Conservation (phyloP, 495 filamentous ascomycete species). For the Talaromyces thailandensis region DNA sequence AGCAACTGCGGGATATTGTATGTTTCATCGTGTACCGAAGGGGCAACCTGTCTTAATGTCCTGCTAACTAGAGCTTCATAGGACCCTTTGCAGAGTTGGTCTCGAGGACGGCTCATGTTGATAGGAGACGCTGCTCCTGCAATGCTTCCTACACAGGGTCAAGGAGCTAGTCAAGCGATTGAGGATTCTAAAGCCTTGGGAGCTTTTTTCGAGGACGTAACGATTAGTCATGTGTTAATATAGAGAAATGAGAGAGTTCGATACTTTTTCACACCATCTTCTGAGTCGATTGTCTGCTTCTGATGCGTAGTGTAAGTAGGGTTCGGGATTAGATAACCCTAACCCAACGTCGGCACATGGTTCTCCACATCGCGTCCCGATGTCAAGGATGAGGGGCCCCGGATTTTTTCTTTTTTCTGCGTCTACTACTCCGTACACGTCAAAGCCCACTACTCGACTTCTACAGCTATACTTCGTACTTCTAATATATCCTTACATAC, state of each 20-base stretch:
- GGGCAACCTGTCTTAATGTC: too few species aligned
- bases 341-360: not conserved
- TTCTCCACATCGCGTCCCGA: not conserved
- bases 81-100: constrained; percentile 14
- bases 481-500: not conserved
- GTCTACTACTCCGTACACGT: not conserved
- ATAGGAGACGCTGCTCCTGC: constrained; percentile 38
- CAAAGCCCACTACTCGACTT: not conserved
- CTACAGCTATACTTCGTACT: not conserved
- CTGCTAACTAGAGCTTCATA: too few species aligned
- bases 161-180: constrained; percentile 26
- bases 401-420: not conserved
- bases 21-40: too few species aligned
- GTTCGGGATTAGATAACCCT: not conserved
- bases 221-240: not conserved
- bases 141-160: constrained; percentile 26
- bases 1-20: constrained; percentile 9
- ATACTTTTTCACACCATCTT: not conserved
- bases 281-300: not conserved
- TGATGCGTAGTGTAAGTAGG: not conserved
- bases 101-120: constrained; percentile 21
- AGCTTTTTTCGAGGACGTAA: not conserved
- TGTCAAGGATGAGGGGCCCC: too few species aligned
- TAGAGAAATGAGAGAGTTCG: not conserved
- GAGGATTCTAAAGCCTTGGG: constrained; percentile 26